Evolutionary conservation across 2,329 filamentous ascomycete species (phyloP), one percentile per base, ranked within the genome.

Genomic region (Lecanicillium sp.): DNA sequence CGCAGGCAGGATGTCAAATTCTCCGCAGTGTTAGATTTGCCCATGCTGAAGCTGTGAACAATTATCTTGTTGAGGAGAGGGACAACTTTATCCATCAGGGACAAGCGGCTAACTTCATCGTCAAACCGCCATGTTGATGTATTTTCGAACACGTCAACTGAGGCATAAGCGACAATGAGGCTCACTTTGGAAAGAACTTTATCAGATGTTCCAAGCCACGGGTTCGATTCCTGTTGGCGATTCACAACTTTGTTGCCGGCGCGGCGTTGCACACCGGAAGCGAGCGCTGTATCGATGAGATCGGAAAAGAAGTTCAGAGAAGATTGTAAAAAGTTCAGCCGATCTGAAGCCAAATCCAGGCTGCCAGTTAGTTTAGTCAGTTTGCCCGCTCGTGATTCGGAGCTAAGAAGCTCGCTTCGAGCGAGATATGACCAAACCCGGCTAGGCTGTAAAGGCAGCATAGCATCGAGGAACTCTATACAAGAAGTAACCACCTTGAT

Each of bases 371-470:
- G 80, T 35, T 78, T 78, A 29, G 81, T 77, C 44, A 98, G 71
- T 44, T 83, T 80, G 9, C 87, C 85, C 12, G 80, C 80, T 45
- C 80, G 81, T 9, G 85, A 80, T 48, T 87, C 81, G 5, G 80
- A 75, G 48, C 84, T 83, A 33, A 98, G 69, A 14, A 98, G 67
- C 45, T 81, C 78, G 56, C 86, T 94, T 41, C 86, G 79, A 4
- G 82, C 78, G 51, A 98, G 73, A 56, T 90, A 85, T 4, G 90
- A 88, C 89, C 92, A 96, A 5, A 95, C 80, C 43, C 89, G 74
- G 41, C 83, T 84, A 1, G 92, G 90, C 37, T 83, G 77, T n/a
- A 74, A 83, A 50, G 73, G 70, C 18, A 92, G 60, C 14, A 94
- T 65, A 3, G 82, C 78, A 48, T 83, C 75, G 28, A 94, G 65